Conservation (phyloP, 2,329 filamentous ascomycete genomes). For the Teratosphaeria gauchensis region DNA sequence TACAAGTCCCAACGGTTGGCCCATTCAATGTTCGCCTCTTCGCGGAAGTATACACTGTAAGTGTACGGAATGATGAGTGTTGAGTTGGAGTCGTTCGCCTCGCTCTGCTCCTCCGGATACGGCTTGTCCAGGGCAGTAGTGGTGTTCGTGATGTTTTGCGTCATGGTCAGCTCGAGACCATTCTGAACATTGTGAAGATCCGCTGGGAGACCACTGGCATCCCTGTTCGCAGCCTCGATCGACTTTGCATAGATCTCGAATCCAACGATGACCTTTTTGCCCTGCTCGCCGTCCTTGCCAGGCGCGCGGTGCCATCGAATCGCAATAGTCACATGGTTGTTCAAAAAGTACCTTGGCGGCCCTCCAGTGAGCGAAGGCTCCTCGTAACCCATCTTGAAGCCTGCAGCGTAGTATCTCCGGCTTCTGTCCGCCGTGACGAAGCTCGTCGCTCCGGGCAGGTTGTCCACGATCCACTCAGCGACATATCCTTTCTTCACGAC, state of each 20-base stretch:
- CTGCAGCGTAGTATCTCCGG: slow-evolving; percentile 78
- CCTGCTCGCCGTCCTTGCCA: slow-evolving; percentile 56
- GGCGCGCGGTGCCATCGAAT: slow-evolving; percentile 67
- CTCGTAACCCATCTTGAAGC: slow-evolving; percentile 78
- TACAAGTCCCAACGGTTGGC: slow-evolving; percentile 78
- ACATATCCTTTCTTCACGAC: slow-evolving; percentile 72
- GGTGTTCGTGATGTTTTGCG: slow-evolving; percentile 50
- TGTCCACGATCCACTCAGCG: slow-evolving; percentile 91
- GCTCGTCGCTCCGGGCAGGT: slow-evolving; percentile 77
- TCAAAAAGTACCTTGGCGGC: slow-evolving; percentile 60
- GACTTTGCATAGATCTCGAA: slow-evolving; percentile 90
- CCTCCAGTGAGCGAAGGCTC: slow-evolving; percentile 53
- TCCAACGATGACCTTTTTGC: slow-evolving; percentile 72
- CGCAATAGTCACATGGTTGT: slow-evolving; percentile 83
- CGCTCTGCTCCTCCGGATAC: slow-evolving; percentile 45
- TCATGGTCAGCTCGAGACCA: slow-evolving; percentile 59
- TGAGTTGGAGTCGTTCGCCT: slow-evolving; percentile 52
- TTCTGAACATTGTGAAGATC: slow-evolving; percentile 54
- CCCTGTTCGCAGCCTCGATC: slow-evolving; percentile 53
- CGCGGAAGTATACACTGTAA: slow-evolving; percentile 83
- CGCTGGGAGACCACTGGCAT: slow-evolving; percentile 56
- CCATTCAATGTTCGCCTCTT: slow-evolving; percentile 75
- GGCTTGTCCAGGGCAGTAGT: slow-evolving; percentile 48
- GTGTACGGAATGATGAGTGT: slow-evolving; percentile 70
- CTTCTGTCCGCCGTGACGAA: slow-evolving; percentile 80